Percentiles rank a stretch among this genome's conserved stretches.
Conservation (phyloP, 441 rosid genomes). For the Erodium moschatum region DNA sequence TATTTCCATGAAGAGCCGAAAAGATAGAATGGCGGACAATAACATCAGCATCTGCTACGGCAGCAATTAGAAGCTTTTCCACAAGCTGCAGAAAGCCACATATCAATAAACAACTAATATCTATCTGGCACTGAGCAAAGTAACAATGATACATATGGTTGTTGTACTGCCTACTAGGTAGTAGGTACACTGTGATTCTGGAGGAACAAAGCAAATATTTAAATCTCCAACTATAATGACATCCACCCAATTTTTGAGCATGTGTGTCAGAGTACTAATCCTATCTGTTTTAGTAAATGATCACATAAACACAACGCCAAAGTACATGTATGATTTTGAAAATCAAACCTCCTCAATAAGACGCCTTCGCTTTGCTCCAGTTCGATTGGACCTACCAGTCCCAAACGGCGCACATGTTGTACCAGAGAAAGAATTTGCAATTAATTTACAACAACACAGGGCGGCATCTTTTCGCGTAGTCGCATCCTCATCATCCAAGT, state of each 20-base stretch:
- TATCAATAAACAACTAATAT: slow-evolving; percentile 27
- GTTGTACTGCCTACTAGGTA: not conserved
- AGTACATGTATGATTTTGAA: slow-evolving; percentile 13
- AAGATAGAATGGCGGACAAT: slow-evolving; percentile 91
- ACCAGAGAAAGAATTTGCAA: slow-evolving; percentile 81
- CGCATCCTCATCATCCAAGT: slow-evolving; percentile 94
- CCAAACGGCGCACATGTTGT: slow-evolving; percentile 47
- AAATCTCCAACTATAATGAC: not conserved
- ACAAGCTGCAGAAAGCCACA: slow-evolving; percentile 62
- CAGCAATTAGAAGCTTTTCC: slow-evolving; percentile 95
- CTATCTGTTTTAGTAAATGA: not conserved
- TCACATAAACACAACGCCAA: not conserved
- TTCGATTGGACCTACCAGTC: slow-evolving; percentile 66
- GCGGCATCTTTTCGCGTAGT: slow-evolving; percentile 94
- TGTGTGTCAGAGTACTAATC: not conserved
- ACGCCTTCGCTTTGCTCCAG: slow-evolving; percentile 75
- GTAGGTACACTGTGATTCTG: slow-evolving; percentile 3
- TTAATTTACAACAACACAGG: slow-evolving; percentile 88
- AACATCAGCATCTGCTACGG: slow-evolving; percentile 97
- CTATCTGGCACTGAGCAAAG: slow-evolving; percentile 12
- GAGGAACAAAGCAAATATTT: not conserved
- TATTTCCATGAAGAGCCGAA: slow-evolving; percentile 62
- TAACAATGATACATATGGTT: not conserved
- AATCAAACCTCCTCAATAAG: slow-evolving; percentile 83
- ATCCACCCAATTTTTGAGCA: not conserved